Base-by-base conservation (phyloP, 306 rosid genomes). In the Hippophae tibetana region DNA sequence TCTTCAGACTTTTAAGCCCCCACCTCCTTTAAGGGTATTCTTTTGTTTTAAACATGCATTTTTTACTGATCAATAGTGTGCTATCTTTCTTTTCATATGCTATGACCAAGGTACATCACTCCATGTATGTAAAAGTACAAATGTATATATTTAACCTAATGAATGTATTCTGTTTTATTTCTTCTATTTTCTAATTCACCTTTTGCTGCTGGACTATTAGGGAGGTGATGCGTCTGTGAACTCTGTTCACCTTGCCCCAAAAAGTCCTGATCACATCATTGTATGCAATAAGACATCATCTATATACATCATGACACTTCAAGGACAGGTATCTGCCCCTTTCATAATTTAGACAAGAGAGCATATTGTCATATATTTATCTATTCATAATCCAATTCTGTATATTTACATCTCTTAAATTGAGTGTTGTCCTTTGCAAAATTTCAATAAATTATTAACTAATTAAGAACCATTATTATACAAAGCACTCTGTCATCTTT, bases 181-280 rank as follows among this genome's bases (percentile, higher is more conserved):
- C 38, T 31, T 31, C 38, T 31, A 31, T 0, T 31, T 31, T 31
- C 5, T 31, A 31, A 2, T 31, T 31, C 38, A 56, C 48, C 61
- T 73, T 76, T 67, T 71, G 13, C 49, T 57, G 78, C 66, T 67
- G 51, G 44, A 66, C 59, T 64, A 6, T 46, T 61, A 92, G 98
- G 99, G 99, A 60, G 96, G 96, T 49, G 99, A 92, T 73, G 99
- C 99, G 59, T 86, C 99, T 6, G 95, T 92, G 69, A 92, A 92
- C 69, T 93, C 99, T 43, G 97, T 93, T 79, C 96, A 86, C 75
- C 72, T 88, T 68, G 88, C 66, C 82, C 97, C 99, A 50, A 93
- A 88, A 78, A 88, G 64, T 77, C 65, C 81, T 0, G 99, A 93
- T 54, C 99, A 84, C 72, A 70, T 93, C 42, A 78, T 93, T 61